Base-by-base conservation (phyloP, 495 filamentous ascomycete species). In the Penicillium herquei region DNA sequence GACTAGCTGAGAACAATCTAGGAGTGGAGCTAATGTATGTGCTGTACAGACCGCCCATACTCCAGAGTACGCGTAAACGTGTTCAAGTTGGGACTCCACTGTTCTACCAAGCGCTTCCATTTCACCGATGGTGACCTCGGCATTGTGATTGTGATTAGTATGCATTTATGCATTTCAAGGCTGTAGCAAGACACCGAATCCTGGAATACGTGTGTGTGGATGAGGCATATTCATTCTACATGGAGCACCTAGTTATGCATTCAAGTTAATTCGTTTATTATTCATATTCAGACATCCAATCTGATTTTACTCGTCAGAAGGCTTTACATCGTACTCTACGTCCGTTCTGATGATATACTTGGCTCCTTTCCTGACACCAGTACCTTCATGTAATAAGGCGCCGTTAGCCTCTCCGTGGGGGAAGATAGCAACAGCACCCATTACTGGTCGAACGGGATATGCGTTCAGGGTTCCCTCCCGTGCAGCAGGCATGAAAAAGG, bases 281-380 rank as follows among this genome's bases (percentile, higher is more conserved):
- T 46, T 32, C 26, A 7, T 32, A 26, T 31, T 6, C 18, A 46
- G 13, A 13, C 14, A 13, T n/a, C 13, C 13, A 37, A 10, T 37
- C 12, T 37, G 8, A 7, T 37, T 9, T 51, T 40, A 51, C 35
- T 51, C 35, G 31, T 51, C 43, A 17, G 18, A 17, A n/a, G 49
- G 49, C 35, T 51, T 51, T 26, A 74, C 65, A 47, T 74, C 71
- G 49, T 74, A 74, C 63, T 74, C 71, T 55, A 74, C 69, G 49
- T 74, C 71, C 5, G 66, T 70, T 30, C 71, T 39, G 39, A 74
- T 72, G n/a, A 74, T 74, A 57, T 74, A 74, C 48, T 74, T 74
- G 2, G 71, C 71, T 5, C 71, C 71, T 48, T 67, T 71, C 51
- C 64, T 57, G 1, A 74, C 71, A 12, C 71, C 70, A 0, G 71